Evolutionary conservation across 176 grass and related monocot species (phyloP).

Genomic region (Oryza nivara): DNA sequence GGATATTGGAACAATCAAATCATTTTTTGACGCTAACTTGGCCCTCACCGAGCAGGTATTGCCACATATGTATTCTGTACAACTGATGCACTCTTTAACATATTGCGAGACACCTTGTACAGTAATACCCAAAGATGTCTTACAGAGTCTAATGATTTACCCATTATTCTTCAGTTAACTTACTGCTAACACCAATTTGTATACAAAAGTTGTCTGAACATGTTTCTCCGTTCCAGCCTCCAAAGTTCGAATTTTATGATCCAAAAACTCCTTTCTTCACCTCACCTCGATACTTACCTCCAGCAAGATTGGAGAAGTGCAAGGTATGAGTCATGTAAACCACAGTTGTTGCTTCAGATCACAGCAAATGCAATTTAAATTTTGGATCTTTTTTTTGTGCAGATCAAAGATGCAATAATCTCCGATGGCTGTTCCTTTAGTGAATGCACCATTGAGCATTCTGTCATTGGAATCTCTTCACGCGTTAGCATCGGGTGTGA

Average conservation of each 20-base stretch:
- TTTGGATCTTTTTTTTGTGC: not conserved
- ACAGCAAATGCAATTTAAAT: not conserved
- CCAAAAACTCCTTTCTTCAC: conserved; percentile 73
- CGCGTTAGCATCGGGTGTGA: conserved; percentile 53
- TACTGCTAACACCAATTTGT: not conserved
- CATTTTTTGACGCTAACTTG: conserved; percentile 85
- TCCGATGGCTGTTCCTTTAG: conserved; percentile 78
- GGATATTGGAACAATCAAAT: conserved; percentile 80
- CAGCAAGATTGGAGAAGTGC: conserved; percentile 67
- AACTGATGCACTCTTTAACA: not conserved
- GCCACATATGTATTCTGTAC: not conserved
- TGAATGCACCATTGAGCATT: conserved; percentile 63
- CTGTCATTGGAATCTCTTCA: conserved; percentile 65
- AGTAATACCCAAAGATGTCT: not conserved
- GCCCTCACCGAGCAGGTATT: conserved; percentile 75
- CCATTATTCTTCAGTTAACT: conserved; percentile 13
- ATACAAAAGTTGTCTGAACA: conserved; percentile 26
- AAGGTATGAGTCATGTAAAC: conserved; percentile 41
- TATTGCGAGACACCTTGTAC: not conserved
- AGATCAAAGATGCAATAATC: conserved; percentile 61
- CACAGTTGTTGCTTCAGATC: not conserved
- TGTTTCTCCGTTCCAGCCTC: conserved; percentile 49
- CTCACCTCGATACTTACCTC: conserved; percentile 64
- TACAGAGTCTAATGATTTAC: not conserved
- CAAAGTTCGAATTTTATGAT: conserved; percentile 80